A percentile compares a stretch with the other conserved stretches of the same genome.
These are phyloP conservation scores for Aspergillus sergii DNA, from an alignment of 2,329 filamentous ascomycete species.

Conservation along the genomic window DNA sequence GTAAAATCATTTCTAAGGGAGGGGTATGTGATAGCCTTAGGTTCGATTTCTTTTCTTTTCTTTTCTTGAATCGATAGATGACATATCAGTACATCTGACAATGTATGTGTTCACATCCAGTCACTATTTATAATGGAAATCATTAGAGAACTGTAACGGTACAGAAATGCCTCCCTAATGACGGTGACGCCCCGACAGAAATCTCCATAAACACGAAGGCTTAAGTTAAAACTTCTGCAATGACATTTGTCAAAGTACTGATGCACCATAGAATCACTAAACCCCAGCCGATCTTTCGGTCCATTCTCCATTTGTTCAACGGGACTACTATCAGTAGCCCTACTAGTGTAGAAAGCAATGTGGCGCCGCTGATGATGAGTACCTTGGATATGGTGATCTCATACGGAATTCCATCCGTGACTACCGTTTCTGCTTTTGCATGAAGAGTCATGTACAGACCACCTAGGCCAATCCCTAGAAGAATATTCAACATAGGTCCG, in stretches of 20 bases:
- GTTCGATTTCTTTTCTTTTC: neutral
- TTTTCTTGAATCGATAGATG: neutral
- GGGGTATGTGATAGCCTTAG: neutral
- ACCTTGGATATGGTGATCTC: conserved; percentile 82
- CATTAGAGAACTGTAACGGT: neutral
- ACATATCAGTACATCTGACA: neutral
- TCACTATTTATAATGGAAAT: neutral
- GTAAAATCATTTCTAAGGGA: neutral
- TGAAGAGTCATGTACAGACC: conserved; percentile 86
- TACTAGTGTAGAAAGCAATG: conserved; percentile 76
- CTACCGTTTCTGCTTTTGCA: conserved; percentile 17
- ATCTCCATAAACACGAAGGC: neutral
- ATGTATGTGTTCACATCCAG: neutral
- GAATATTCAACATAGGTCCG: conserved; percentile 97
- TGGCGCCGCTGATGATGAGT: conserved; percentile 81
- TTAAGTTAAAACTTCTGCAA: conserved; percentile 65
- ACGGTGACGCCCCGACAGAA: neutral
- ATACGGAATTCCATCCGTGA: conserved; percentile 60
- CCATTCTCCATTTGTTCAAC: conserved; percentile 83
- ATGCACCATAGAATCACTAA: conserved; percentile 79
- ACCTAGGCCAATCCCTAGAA: conserved; percentile 89
- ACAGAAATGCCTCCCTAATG: neutral
- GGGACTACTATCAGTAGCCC: conserved; percentile 80
- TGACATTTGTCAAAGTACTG: conserved; percentile 79
- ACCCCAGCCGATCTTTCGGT: conserved; percentile 75